Base-by-base conservation (phyloP, 176 grass and related monocot genomes). In the Eragrostis nindensis region DNA sequence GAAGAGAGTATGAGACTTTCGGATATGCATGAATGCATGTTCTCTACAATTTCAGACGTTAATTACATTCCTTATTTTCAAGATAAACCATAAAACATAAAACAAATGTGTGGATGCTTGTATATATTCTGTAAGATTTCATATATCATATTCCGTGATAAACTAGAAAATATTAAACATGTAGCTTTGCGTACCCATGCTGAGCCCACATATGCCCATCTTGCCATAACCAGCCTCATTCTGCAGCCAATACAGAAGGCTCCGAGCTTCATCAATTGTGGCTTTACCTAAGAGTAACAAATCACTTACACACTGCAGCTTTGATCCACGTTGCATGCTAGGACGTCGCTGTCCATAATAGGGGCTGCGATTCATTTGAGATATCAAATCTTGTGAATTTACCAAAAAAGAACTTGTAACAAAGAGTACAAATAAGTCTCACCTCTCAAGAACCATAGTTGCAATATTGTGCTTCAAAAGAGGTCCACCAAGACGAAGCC, bases 381-480 rank as follows among this genome's bases (percentile, higher is more conserved):
- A 71, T 80, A 52, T 85, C 43, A 91, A 52, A 62, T 76, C 6
- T 46, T 61, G 47, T 13, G 7, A 71, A 26, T 45, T n/a, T 75
- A 44, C n/a, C 5, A 8, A 8, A 11, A 47, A 86, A 86, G 9
- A 47, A 59, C 30, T 72, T 46, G 36, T 71, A 81, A 8, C 30
- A 59, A 72, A 73, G 13, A 52, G 50, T 29, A 18, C 19, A 75
- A n/a, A n/a, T n/a, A n/a, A 86, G 53, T 26, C 80, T 93, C 77
- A 98, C 96, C 96, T 98, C 88, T 98, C 96, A 79, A 98, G 96
- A 67, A 98, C 96, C 92, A 98, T 98, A 66, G 96, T 98, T 81
- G 96, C 96, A 44, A 98, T 95, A 76, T 98, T 98, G 74, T 95
- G 77, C 68, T 95, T 95, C 71, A 95, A 76, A 89, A 98, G 90